Base-by-base conservation (phyloP, 2,329 filamentous ascomycete genomes). In the Colletotrichum melonis region DNA sequence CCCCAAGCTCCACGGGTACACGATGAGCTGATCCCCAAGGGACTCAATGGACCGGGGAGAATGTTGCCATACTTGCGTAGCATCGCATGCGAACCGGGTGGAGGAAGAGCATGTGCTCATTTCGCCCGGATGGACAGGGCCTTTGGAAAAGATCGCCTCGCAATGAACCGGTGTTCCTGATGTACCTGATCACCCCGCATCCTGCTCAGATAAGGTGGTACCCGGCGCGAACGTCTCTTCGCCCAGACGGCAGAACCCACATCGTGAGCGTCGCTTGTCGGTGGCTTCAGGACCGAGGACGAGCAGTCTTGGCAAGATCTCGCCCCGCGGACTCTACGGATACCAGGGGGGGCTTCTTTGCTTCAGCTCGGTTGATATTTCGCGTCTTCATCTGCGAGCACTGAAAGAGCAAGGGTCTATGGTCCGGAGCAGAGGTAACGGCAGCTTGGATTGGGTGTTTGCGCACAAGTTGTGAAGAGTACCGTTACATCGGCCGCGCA, bases 251-350 rank as follows among this genome's bases (percentile, higher is more conserved):
- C 58, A 5, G 42, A 63, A 69, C 2, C 26, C 35, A 4, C n/a
- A 56, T 70, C n/a, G 56, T 70, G 59, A 32, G 24, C 22, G 66
- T 73, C 67, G 67, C 56, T 65, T 62, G 67, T 73, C 70, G 70
- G 70, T 70, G 60, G 55, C 70, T 62, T 70, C 70, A 70, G 70
- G 32, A n/a, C 70, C 70, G 70, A 73, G 54, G 30, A 14, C 30
- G 19, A 32, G 55, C 32, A 32, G 16, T 73, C 32, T 5, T 32
- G 49, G 19, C 52, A 32, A 24, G 28, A 38, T 42, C n/a, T 67
- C n/a, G 52, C 58, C 16, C 59, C 59, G 35, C 38, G 67, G 46
- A 19, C 14, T 54, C 30, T n/a, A 32, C 19, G 22, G 58, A 42
- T 42, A 42, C 38, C 14, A 42, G 14, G 63, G 28, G 22, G 32